Base-by-base conservation (phyloP, 1,284 basidiomycete species). In the Thecaphora frezii region DNA sequence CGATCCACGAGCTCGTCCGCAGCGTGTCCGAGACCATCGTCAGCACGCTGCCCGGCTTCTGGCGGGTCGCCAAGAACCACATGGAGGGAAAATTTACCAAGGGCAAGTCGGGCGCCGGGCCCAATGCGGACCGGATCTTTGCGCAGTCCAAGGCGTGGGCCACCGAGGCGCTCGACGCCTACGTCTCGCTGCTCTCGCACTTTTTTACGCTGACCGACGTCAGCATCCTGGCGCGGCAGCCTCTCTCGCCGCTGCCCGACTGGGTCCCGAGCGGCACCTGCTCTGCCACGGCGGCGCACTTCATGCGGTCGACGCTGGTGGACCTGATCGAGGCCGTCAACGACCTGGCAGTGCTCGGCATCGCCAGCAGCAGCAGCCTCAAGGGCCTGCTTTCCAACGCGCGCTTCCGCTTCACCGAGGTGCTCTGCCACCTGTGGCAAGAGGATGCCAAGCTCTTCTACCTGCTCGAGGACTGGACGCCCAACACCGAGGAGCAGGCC, bases 91-190 rank as follows among this genome's bases (percentile, higher is more conserved):
- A 70, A 24, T 66, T 69, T 24, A 46, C 40, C 23, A 70, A 66
- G 44, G 22, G 26, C 48, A 66, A 26, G 54, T 38, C 30, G 22
- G 22, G 16, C n/a, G n/a, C 21, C n/a, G 5, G 25, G 48, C 54
- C 54, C 24, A 39, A 46, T 13, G 23, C 51, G 18, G 69, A 87
- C 23, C 86, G 90, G 36, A 90, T 91, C 57, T 86, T 90, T 1
- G 84, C 87, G 0, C 90, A 96, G 79, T 91, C 90, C 74, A 85
- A 87, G 23, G 87, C 87, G 2, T 97, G 98, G 92, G 90, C 90
- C 0, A 82, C 89, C 18, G 93, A 97, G 71, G 87, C 96, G 50
- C 84, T 97, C 67, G 89, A 90, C 72, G 85, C 89, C 25, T 98
- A 94, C 81, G 88, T 91, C 58, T 86, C 88, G 3, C 84, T 90